Percentiles rank a stretch among this genome's conserved stretches.
Conservation (phyloP, 768 basidiomycete genomes). For the Suillus discolor region DNA sequence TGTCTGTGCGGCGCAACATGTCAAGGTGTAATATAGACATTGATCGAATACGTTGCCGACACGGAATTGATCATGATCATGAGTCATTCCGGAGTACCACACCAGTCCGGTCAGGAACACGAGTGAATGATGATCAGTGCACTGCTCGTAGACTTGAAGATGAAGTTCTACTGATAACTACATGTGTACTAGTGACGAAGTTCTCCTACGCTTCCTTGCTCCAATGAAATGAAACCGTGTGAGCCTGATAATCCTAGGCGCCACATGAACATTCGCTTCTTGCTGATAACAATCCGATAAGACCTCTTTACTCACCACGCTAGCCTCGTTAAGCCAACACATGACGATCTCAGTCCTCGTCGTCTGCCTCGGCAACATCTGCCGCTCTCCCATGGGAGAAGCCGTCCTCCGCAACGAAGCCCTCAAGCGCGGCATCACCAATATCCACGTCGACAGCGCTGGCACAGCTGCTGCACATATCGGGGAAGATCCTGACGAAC, state of each 20-base stretch:
- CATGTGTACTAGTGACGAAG: background rate
- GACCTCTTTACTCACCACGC: too few relatives aligned
- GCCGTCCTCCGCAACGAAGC: slow-evolving; percentile 78
- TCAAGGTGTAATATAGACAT: background rate
- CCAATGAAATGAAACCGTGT: background rate
- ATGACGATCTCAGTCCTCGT: slow-evolving; percentile 60
- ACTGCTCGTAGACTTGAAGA: background rate
- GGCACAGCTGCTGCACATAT: slow-evolving; percentile 86
- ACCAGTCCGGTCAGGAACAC: background rate
- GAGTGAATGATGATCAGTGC: background rate
- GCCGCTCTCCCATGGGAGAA: slow-evolving; percentile 92
- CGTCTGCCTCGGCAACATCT: slow-evolving; percentile 85
- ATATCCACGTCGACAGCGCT: slow-evolving; percentile 77
- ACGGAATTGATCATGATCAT: background rate
- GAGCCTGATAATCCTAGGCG: background rate
- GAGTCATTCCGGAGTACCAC: background rate
- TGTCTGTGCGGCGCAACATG: too few relatives aligned
- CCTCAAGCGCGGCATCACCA: slow-evolving; percentile 56
- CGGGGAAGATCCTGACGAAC: slow-evolving; percentile 81
- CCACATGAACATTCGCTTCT: background rate
- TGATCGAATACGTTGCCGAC: background rate
- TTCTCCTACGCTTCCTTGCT: background rate
- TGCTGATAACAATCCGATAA: background rate
- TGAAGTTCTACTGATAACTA: background rate
- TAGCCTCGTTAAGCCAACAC: background rate